Evolutionary conservation across 768 basidiomycete species (phyloP), one percentile per base, ranked within the genome.

Genomic region (Termitomyces sp.): DNA sequence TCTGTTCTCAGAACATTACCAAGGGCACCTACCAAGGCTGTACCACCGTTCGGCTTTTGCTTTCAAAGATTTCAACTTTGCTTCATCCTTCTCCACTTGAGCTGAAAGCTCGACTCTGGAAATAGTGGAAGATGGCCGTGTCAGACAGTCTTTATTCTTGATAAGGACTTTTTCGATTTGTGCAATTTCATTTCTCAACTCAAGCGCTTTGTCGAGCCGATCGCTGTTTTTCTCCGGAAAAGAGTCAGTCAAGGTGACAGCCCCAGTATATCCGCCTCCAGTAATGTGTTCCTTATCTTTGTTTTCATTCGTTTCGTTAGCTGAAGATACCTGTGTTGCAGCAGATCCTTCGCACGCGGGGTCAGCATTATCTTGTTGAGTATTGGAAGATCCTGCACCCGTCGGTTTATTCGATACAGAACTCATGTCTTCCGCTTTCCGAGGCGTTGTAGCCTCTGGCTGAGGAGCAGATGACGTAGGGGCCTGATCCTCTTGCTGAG

Each of bases 141-240:
- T 2, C 11, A 19, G n/a, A 9, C 12, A 10, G 19, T n/a, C 0
- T 19, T 19, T 30, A 8, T 8, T 11, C 11, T 11, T 28, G 11
- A 0, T 11, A 11, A 46, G 9, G 2, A 2, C 44, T n/a, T 58
- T 35, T 16, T 57, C 41, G 0, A 58, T 12, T 30, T 32, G 21
- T 0, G 47, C 37, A 12, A 55, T 44, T 47, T 61, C 28, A 17
- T 52, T 59, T 11, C 61, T 48, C 12, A 63, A 40, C n/a, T 57
- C 28, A 1, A 64, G 47, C 37, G 55, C 56, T 12, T 42, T 42
- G 23, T 45, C 21, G 2, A 64, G 47, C 10, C 57, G 59, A 0
- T 54, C 59, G n/a, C 30, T 9, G 9, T 30, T 42, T 8, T 32
- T 41, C 32, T 56, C 54, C 25, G 61, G 58, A 4, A 61, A 34